phyloP scores from a whole-genome alignment of 2,329 filamentous ascomycete species.

The Beauveria brongniartii region DNA sequence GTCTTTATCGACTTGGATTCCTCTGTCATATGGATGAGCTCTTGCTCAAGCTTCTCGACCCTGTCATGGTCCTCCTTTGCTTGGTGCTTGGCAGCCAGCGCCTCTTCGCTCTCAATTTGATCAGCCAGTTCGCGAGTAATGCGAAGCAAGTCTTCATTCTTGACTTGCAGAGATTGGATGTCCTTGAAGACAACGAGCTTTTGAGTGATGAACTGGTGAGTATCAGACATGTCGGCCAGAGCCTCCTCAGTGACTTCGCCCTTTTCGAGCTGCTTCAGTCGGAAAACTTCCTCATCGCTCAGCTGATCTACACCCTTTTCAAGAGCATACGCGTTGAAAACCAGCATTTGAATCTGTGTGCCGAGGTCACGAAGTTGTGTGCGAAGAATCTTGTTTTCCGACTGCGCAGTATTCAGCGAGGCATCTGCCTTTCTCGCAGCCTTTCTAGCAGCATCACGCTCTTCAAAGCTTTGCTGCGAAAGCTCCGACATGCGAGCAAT shows the following conservation, averaged over 20 bases:
- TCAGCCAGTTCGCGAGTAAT: conserved; percentile 79
- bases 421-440: conserved; percentile 70
- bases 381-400: conserved; percentile 70
- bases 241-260: conserved; percentile 66
- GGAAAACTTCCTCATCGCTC: conserved; percentile 61
- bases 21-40: conserved; percentile 69
- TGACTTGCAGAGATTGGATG: conserved; percentile 73
- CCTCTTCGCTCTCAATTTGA: conserved; percentile 86
- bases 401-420: conserved; percentile 54
- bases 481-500: conserved; percentile 79
- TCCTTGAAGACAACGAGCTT: conserved; percentile 86
- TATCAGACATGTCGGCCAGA: conserved; percentile 69
- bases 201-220: conserved; percentile 81
- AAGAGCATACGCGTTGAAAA: conserved; percentile 76
- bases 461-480: conserved; percentile 72
- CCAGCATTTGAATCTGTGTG: conserved; percentile 80
- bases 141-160: conserved; percentile 77
- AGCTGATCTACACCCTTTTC: conserved; percentile 71
- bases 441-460: conserved; percentile 71
- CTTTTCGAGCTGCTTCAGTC: conserved; percentile 69
- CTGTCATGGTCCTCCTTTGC: conserved; percentile 60
- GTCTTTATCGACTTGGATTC: conserved; percentile 75
- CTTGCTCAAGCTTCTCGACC: conserved; percentile 62
- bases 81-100: conserved; percentile 56
- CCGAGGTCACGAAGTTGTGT: conserved; percentile 85